phyloP scores from a whole-genome alignment of 495 filamentous ascomycete genomes.

The Xylaria longipes region DNA sequence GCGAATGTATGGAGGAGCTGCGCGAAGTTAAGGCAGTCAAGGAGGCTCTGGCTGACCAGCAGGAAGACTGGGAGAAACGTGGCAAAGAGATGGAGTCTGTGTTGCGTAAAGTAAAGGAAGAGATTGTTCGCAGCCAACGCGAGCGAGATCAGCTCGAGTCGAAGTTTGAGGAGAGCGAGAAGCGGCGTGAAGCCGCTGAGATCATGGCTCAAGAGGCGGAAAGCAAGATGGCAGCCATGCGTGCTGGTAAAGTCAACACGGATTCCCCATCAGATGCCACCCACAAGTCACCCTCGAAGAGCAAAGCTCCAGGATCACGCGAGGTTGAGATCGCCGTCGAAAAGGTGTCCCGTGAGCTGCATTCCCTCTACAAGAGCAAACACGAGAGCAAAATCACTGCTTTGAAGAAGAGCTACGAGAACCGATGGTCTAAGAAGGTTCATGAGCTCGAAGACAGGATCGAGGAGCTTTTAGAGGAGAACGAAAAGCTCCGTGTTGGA shows the following conservation, averaged over 20 bases:
- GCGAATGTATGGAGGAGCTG: constrained; percentile 79
- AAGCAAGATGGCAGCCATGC: constrained; percentile 72
- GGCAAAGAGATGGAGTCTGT: constrained; percentile 85
- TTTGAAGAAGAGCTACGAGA: constrained; percentile 93
- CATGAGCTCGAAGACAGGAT: constrained; percentile 74
- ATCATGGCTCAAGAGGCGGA: constrained; percentile 73
- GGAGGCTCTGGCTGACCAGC: constrained; percentile 76
- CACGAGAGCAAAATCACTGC: constrained; percentile 94
- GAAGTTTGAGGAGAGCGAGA: constrained; percentile 76
- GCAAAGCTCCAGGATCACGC: constrained; percentile 37
- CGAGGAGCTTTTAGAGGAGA: constrained; percentile 69
- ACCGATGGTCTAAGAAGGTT: constrained; percentile 84
- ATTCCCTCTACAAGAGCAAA: constrained; percentile 93
- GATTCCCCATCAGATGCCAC: constrained; percentile 38
- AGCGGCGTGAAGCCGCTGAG: constrained; percentile 67
- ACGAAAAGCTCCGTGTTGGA: constrained; percentile 71
- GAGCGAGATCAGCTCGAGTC: constrained; percentile 76
- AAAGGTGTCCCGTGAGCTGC: constrained; percentile 85
- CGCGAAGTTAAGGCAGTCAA: constrained; percentile 73
- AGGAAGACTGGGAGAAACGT: constrained; percentile 80
- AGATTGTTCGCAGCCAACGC: constrained; percentile 75
- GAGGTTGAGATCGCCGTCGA: constrained; percentile 89
- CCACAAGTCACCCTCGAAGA: constrained; percentile 40
- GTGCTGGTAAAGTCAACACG: constrained; percentile 55
- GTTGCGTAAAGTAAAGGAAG: constrained; percentile 76